A percentile compares a stretch with the other conserved stretches of the same genome.
Evolutionary conservation across 2,329 filamentous ascomycete species (phyloP).

Genomic region (Hypomyces perniciosus): DNA sequence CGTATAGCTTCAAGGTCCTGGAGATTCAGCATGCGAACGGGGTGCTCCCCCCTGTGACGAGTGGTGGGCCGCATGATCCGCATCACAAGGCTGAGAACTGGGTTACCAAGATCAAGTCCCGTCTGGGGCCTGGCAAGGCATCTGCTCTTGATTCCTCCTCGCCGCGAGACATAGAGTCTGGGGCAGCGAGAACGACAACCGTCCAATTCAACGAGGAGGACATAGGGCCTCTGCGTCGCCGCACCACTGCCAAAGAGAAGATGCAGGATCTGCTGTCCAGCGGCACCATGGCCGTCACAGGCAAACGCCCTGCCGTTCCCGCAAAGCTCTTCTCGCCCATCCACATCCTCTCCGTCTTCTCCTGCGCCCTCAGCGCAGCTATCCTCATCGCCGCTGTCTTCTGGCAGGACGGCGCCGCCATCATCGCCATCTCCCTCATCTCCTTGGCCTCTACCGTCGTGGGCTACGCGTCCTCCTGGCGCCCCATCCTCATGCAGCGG

Average conservation of each 20-base stretch:
- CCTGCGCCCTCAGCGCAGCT: constrained; percentile 42
- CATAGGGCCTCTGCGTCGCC: constrained; percentile 15
- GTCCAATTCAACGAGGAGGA: constrained; percentile 13
- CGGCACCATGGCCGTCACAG: constrained; percentile 32
- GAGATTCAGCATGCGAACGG: constrained; percentile 40
- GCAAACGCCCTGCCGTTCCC: constrained; percentile 41
- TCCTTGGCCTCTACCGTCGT: constrained; percentile 48
- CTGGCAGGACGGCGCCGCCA: constrained; percentile 31
- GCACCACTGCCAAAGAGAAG: constrained; percentile 34
- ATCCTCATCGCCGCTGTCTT: constrained; percentile 39
- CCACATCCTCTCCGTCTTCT: constrained; percentile 47
- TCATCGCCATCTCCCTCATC: constrained; percentile 44
- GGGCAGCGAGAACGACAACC: not conserved
- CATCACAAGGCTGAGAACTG: not conserved
- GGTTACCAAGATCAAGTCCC: too few relatives aligned
- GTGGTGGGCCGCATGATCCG: not conserved
- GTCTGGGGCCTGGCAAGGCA: not conserved
- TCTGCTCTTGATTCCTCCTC: not conserved
- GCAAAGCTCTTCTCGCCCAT: constrained; percentile 45
- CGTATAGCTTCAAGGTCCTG: constrained; percentile 44
- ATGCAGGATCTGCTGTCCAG: constrained; percentile 39
- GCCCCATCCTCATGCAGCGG: constrained; percentile 47
- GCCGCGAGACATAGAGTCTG: constrained; percentile 2
- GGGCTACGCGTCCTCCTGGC: constrained; percentile 54
- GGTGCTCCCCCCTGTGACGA: constrained; percentile 8